Percentiles rank a stretch among this genome's conserved stretches.
Evolutionary conservation across 306 rosid species (phyloP).

Genomic region (Fagus crenata): DNA sequence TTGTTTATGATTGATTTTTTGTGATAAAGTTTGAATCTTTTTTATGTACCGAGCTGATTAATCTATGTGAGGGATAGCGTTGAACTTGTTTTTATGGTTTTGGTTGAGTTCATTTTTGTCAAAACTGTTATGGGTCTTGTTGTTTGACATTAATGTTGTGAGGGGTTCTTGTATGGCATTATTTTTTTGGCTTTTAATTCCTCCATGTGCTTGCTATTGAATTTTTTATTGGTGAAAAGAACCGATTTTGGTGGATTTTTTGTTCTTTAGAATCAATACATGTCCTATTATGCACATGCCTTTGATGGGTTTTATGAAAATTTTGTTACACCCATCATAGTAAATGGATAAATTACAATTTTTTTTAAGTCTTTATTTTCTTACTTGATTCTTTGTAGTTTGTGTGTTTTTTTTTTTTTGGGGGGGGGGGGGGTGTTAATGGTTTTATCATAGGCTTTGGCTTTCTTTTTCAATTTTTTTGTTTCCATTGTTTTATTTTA

Average conservation of each 20-base stretch:
- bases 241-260: not conserved
- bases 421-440: not conserved
- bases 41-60: conserved; percentile 12
- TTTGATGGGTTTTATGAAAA: not conserved
- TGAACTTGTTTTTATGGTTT: conserved; percentile 27
- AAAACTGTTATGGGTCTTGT: not conserved
- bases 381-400: not conserved
- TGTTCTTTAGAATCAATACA: not conserved
- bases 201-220: conserved; percentile 2
- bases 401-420: not conserved
- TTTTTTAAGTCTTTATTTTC: not conserved
- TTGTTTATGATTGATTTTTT: conserved; percentile 20
- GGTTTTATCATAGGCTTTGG: not conserved
- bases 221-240: conserved; percentile 10
- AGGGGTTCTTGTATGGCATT: conserved; percentile 14
- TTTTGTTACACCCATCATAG: not conserved
- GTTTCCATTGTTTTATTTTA: not conserved
- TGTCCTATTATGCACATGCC: conserved; percentile 6
- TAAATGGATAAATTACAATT: not conserved
- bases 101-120: conserved; percentile 10
- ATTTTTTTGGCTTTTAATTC: conserved; percentile 13
- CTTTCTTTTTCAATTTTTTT: not conserved
- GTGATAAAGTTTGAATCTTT: conserved; percentile 24
- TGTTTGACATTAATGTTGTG: conserved; percentile 14
- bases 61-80: not conserved